Evolutionary conservation across 2,329 filamentous ascomycete genomes (phyloP), one percentile per base, ranked within the genome.

Genomic region (Apiospora aurea): DNA sequence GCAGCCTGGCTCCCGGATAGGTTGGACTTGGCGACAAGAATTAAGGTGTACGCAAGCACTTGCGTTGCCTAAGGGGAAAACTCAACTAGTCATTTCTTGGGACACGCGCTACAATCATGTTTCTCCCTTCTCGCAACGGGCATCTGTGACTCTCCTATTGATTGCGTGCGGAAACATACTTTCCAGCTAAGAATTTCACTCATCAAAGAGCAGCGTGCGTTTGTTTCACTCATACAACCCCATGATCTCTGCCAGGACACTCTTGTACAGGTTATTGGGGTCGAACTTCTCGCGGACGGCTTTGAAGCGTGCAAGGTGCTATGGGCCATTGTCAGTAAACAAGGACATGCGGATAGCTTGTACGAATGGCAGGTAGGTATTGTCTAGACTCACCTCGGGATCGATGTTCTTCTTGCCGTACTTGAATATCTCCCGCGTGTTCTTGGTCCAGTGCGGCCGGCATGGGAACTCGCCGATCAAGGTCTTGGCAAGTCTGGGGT

Each of bases 391-490:
- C 72, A 82, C 82, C n/a, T 80, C 76, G 0, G 84, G 82, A 73
- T 88, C 86, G 26, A 87, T 74, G 68, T 87, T 85, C 78, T 86
- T 84, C 53, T 82, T 83, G 0, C 83, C 78, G 66, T 83, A 81
- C 69, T 80, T 75, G 69, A 87, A 84, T 11, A 87, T 81, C 29
- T 86, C 84, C 24, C 86, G 79, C 4, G 85, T 87, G 75, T 87
- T 87, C 80, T 87, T 88, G 14, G 86, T 87, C 86, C 86, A 88
- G 77, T 88, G 86, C 43, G 86, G 86, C 6, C 86, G 81, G 75
- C 84, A 85, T 0, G 85, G 85, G 73, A 87, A 87, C 76, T 87
- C 86, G 38, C 84, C 81, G 67, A 87, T 80, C 24, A 87, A 81
- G 0, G 81, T 82, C 69, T 83, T 83, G 26, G 85, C 85, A 4